phyloP scores from a whole-genome alignment of 2,329 filamentous ascomycete species.

The Neofusicoccum laricinum region DNA sequence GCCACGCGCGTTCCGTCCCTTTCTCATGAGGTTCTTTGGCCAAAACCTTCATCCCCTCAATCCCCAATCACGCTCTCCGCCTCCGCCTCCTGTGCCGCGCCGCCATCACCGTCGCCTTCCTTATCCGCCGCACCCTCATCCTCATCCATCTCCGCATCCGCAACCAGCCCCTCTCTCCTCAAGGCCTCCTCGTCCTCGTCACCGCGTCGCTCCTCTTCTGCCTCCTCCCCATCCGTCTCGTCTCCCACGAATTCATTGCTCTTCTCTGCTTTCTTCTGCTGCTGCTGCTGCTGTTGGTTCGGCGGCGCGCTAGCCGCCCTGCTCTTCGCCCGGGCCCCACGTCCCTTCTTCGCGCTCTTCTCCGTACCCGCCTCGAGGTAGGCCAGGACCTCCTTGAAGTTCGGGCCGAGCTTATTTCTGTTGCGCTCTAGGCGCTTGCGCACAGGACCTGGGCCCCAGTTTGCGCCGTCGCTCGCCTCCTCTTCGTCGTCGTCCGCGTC shows the following conservation, averaged over 20 bases:
- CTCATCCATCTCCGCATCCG: slow-evolving; percentile 26
- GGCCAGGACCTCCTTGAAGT: slow-evolving; percentile 79
- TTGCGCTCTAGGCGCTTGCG: slow-evolving; percentile 74
- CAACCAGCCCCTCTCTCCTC: slow-evolving; percentile 20
- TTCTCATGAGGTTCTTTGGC: no score
- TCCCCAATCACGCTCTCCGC: slow-evolving; percentile 45
- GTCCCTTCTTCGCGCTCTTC: slow-evolving; percentile 44
- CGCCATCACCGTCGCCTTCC: slow-evolving; percentile 29
- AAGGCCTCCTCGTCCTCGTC: slow-evolving; percentile 30
- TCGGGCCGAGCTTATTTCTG: slow-evolving; percentile 73
- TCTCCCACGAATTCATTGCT: slow-evolving; percentile 38
- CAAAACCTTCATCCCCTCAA: slow-evolving; percentile 16
- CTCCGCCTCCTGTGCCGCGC: slow-evolving; percentile 39
- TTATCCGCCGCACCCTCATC: slow-evolving; percentile 10
- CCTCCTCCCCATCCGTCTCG: slow-evolving; percentile 36
- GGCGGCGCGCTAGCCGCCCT: slow-evolving; percentile 23
- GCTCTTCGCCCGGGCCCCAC: slow-evolving; percentile 37
- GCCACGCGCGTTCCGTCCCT: no score
- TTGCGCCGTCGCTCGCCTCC: slow-evolving; percentile 20
- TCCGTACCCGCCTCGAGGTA: slow-evolving; percentile 68
- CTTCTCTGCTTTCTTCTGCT: slow-evolving; percentile 23
- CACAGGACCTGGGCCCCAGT: slow-evolving; percentile 50
- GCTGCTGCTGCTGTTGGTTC: background rate
- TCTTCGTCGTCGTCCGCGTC: slow-evolving; percentile 7
- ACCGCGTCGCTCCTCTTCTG: slow-evolving; percentile 42